A percentile compares a stretch with the other conserved stretches of the same genome.
Conservation (phyloP, 2,329 filamentous ascomycete genomes). For the Alternaria postmessia region DNA sequence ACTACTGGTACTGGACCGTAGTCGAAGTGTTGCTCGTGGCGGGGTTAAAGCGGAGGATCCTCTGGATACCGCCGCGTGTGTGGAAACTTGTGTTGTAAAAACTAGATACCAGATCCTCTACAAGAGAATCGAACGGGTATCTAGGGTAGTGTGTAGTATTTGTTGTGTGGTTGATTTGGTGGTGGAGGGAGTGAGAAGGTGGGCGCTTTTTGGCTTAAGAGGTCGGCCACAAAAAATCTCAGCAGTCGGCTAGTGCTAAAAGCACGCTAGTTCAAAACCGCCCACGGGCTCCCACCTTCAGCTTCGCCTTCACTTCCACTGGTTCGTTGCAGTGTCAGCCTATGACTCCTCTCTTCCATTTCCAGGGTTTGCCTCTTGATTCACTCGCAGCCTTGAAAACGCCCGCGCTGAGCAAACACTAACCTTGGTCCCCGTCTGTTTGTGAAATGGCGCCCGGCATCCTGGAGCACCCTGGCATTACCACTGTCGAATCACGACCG, state of each 20-base stretch:
- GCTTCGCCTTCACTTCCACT: constrained; percentile 24
- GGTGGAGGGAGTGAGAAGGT: constrained; percentile 38
- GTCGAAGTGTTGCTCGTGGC: constrained; percentile 48
- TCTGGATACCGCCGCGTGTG: constrained; percentile 52
- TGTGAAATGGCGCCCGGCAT: constrained; percentile 46
- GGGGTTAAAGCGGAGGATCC: constrained; percentile 53
- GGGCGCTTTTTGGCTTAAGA: constrained; percentile 21
- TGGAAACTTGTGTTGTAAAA: constrained; percentile 40
- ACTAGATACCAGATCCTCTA: constrained; percentile 60
- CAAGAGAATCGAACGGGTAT: constrained; percentile 56
- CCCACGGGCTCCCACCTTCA: constrained; percentile 5
- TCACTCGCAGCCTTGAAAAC: constrained; percentile 12
- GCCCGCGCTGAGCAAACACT: constrained; percentile 16
- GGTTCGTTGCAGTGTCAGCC: constrained; percentile 1
- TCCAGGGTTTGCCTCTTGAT: constrained; percentile 12
- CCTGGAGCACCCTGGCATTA: constrained; percentile 33
- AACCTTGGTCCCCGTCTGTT: constrained; percentile 8
- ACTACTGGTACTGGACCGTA: constrained; percentile 73
- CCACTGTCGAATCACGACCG: constrained; percentile 43
- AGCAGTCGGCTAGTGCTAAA: constrained; percentile 24
- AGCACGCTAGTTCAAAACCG: constrained; percentile 15
- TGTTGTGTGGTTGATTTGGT: constrained; percentile 37
- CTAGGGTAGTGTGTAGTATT: constrained; percentile 45
- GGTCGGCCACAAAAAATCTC: constrained; percentile 25
- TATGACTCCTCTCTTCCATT: constrained; percentile 20